These are phyloP conservation scores for Crithidia brevicula DNA, from an alignment of 208 protist genomes.

Conservation along the genomic window DNA sequence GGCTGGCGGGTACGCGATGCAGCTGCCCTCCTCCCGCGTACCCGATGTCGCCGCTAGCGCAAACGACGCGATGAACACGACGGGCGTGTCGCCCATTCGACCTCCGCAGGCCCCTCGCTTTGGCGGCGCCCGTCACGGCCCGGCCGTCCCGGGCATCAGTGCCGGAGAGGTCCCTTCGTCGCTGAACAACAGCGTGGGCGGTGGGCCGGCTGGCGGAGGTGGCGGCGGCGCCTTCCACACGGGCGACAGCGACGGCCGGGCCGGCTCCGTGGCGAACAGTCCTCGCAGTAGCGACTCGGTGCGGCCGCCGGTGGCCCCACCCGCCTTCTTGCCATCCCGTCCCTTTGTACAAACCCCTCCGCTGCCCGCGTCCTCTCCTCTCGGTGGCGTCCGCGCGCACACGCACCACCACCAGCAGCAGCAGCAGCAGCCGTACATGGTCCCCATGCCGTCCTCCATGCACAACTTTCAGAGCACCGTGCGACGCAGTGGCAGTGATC, in stretches of 20 bases:
- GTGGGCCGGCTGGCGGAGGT: neutral
- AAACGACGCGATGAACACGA: neutral
- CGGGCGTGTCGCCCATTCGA: neutral
- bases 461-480: neutral
- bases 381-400: neutral
- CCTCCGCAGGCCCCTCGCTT: slow-evolving; percentile 7
- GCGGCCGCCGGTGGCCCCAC: slow-evolving; percentile 12
- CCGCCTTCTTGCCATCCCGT: slow-evolving; percentile 18
- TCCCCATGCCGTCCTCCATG: slow-evolving; percentile 15
- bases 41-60: neutral
- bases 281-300: slow-evolving; percentile 20
- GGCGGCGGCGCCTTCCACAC: slow-evolving; percentile 14
- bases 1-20: slow-evolving; percentile 6
- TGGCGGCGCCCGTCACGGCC: neutral
- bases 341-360: slow-evolving; percentile 13
- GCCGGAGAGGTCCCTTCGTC: neutral
- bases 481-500: slow-evolving; percentile 1
- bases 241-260: slow-evolving; percentile 19
- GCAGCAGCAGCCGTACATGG: slow-evolving; percentile 27
- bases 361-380: neutral
- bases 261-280: slow-evolving; percentile 3
- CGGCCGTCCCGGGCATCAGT: neutral
- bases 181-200: neutral
- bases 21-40: neutral
- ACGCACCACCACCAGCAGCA: neutral